phyloP scores from a whole-genome alignment of 2,329 filamentous ascomycete species.

The Aphanoascus verrucosus region DNA sequence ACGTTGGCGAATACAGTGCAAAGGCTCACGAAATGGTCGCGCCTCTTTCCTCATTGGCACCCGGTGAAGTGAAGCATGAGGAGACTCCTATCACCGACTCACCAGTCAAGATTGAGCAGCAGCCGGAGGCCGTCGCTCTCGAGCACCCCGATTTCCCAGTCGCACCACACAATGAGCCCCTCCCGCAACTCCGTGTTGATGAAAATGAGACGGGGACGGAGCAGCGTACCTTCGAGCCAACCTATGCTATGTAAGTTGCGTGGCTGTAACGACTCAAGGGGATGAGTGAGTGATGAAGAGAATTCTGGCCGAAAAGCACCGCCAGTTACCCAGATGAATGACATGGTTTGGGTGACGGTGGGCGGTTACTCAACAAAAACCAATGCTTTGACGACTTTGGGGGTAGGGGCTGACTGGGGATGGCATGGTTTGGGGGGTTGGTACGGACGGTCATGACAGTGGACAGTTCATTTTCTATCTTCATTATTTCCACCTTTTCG shows the following conservation, averaged over 20 bases:
- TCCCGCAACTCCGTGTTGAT: conserved; percentile 3
- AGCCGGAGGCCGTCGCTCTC: conserved; percentile 25
- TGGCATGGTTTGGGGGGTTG: background rate
- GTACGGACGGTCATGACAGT: background rate
- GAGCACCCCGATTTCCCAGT: conserved; percentile 35
- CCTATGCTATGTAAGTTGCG: conserved; percentile 5
- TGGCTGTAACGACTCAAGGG: background rate
- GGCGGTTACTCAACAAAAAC: background rate
- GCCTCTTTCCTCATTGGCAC: conserved; percentile 18
- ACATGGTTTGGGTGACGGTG: too few species aligned
- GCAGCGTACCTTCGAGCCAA: background rate
- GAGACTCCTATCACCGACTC: background rate
- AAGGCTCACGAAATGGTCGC: conserved; percentile 49
- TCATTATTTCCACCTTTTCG: background rate
- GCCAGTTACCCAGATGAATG: too few species aligned
- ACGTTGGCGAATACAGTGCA: conserved; percentile 49
- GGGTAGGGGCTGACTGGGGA: background rate
- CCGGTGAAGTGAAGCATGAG: conserved; percentile 16
- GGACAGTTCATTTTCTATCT: background rate
- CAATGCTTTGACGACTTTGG: background rate
- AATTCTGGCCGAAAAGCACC: too few species aligned
- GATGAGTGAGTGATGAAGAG: too few species aligned
- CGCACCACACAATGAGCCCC: conserved; percentile 23
- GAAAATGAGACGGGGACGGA: background rate
- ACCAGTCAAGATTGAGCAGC: conserved; percentile 20